Evolutionary conservation across 2,329 filamentous ascomycete genomes (phyloP), one percentile per base, ranked within the genome.

Genomic region (Didymella pomorum): DNA sequence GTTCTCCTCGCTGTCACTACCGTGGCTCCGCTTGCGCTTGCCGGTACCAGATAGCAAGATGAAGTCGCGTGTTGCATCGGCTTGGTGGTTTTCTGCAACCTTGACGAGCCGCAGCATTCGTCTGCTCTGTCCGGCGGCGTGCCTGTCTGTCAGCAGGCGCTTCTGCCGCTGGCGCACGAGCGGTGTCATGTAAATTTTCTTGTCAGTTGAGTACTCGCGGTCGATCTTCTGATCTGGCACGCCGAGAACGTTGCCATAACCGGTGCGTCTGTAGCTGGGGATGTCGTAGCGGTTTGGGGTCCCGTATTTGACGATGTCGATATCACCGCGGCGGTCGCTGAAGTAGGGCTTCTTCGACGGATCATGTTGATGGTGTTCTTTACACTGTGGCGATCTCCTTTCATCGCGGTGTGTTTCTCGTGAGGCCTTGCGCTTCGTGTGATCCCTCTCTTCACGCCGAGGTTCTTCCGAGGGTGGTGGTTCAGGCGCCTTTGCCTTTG

Each of bases 281-380:
- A 96, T 79, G 52, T 84, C 85, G 63, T 90, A 90, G 33, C 86
- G 86, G 72, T 97, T 87, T 37, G 90, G 83, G 26, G 86, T 84
- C 2, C 91, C 91, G 73, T 93, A 97, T 25, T 84, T 84, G 43
- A 89, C 76, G 64, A 95, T 92, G 46, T 92, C 83, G 4, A 83
- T 80, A 69, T 98, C 94, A 0, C 94, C 93, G 69, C 87, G 87
- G 41, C 81, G 86, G 76, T 98, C 94, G 50, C 68, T 71, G 47
- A 70, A 69, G 46, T 68, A 74, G 9, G 47, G 9, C 25, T 64
- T 68, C 6, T 55, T 60, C 23, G 60, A 43, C 12, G 33, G 12
- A 0, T 39, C 31, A n/a, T 60, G 43, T 16, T 42, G 60, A 37
- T 61, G 31, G 29, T 21, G 49, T 16, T 42, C 53, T 11, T 52